These are phyloP conservation scores for Periconia sp. DNA, from an alignment of 2,329 filamentous ascomycete genomes.

Conservation along the genomic window DNA sequence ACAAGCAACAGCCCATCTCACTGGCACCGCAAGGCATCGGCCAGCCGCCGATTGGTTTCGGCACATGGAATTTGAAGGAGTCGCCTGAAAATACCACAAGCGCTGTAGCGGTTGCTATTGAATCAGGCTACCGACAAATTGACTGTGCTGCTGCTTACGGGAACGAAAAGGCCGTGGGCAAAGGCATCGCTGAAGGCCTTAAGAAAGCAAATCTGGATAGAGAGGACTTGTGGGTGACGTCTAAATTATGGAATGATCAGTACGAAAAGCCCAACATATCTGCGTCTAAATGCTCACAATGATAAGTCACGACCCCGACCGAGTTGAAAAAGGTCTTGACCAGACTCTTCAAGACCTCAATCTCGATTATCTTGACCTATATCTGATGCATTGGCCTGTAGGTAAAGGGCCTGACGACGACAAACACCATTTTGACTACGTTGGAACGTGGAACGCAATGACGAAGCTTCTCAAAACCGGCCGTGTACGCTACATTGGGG, in stretches of 20 bases:
- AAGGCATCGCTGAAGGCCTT: conserved; percentile 13
- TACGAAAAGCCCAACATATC: neutral
- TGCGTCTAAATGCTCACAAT: neutral
- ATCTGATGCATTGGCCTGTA: conserved; percentile 58
- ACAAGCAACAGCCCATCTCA: conserved; percentile 10
- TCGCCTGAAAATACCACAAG: conserved; percentile 13
- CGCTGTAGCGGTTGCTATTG: conserved; percentile 37
- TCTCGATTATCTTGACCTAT: conserved; percentile 85
- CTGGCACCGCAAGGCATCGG: conserved; percentile 3
- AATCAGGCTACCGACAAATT: conserved; percentile 22
- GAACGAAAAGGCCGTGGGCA: conserved; percentile 14
- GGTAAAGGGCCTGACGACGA: conserved; percentile 57
- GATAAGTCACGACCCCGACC: conserved; percentile 9
- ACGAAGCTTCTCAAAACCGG: conserved; percentile 30
- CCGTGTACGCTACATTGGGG: conserved; percentile 14
- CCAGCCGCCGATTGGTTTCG: conserved; percentile 19
- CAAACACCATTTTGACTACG: conserved; percentile 15
- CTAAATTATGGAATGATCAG: conserved; percentile 61
- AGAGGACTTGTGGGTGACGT: conserved; percentile 53
- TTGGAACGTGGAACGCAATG: conserved; percentile 31
- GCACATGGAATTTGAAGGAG: conserved; percentile 22
- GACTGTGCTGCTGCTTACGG: conserved; percentile 18
- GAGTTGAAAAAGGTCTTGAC: conserved; percentile 66
- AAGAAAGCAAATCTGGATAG: conserved; percentile 8
- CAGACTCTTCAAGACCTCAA: conserved; percentile 72